A percentile compares a stretch with the other conserved stretches of the same genome.
phyloP scores from a whole-genome alignment of 2,329 filamentous ascomycete genomes.

The Venturia pyrina region DNA sequence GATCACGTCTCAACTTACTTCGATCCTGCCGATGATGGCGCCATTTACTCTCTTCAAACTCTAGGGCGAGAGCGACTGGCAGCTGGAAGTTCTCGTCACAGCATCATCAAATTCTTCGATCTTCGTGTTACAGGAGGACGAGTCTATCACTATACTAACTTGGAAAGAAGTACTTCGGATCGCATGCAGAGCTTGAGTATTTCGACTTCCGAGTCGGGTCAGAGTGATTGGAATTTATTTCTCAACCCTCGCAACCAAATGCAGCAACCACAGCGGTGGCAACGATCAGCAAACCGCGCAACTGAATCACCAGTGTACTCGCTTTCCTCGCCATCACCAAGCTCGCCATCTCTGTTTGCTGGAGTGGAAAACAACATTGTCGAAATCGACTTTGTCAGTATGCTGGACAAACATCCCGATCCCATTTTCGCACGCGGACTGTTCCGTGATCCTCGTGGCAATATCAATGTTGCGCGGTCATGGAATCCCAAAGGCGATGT shows the following conservation, averaged over 20 bases:
- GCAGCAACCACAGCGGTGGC: constrained; percentile 13
- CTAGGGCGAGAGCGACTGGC: constrained; percentile 48
- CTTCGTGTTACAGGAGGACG: constrained; percentile 40
- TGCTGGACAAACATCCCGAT: constrained; percentile 35
- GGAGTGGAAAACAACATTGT: constrained; percentile 37
- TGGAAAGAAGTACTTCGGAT: background rate
- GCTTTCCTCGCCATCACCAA: constrained; percentile 35
- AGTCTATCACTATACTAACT: constrained; percentile 27
- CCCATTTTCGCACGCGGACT: constrained; percentile 22
- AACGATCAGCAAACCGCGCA: background rate
- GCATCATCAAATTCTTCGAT: constrained; percentile 53
- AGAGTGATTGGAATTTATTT: constrained; percentile 36
- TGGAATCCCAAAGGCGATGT: constrained; percentile 28
- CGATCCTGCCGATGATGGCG: constrained; percentile 47
- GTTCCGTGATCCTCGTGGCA: constrained; percentile 14
- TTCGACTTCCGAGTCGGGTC: constrained; percentile 5
- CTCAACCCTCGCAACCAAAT: constrained; percentile 27
- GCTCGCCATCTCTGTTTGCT: constrained; percentile 36
- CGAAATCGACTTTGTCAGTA: constrained; percentile 32
- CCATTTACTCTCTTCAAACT: constrained; percentile 48
- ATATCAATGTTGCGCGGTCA: constrained; percentile 20
- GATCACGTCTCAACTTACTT: constrained; percentile 39
- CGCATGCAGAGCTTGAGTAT: background rate
- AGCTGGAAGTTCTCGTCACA: constrained; percentile 46
- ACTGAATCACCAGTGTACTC: constrained; percentile 35